Evolutionary conservation across 1,139 yeast species (phyloP), one percentile per base, ranked within the genome.

Genomic region (Trichomonascaceae sp.): DNA sequence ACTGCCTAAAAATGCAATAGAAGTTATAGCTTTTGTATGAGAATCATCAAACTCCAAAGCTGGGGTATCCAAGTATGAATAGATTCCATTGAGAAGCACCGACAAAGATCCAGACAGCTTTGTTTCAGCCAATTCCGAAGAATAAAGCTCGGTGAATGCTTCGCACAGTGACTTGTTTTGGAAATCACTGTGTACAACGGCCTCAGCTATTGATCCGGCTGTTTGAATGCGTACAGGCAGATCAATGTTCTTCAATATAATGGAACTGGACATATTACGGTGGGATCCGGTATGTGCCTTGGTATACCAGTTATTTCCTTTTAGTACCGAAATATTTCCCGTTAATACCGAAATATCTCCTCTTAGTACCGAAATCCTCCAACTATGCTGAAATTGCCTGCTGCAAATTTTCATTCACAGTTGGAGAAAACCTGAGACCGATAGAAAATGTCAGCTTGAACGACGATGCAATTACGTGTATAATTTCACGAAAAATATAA

Each of bases 141-240:
- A 18, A 22, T 44, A 50, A 27, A 50, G 45, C 13, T 50, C 52
- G 18, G 36, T 41, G 30, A 41, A 50, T 13, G 52, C 52, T 30
- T 50, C 52, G 20, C 38, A 30, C 8, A 50, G 43, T 12, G 47
- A 43, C n/a, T 27, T 50, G 32, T 50, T 50, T 15, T 38, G 48
- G 38, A 50, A 50, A 12, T 27, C 18, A 22, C 47, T 50, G 22
- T 38, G 45, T 17, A 50, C 24, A 12, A 50, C 43, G 12, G 48
- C 52, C 19, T 45, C 52, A 30, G 45, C 24, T 4, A 50, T 50
- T 20, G 52, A 50, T 44, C 43, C 32, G 27, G 52, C 52, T 15
- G 52, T 47, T 4, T 44, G 45, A 45, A 24, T 20, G 22, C 47
- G 43, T 44, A 36, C 47, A n/a, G 52, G 32, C 19, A 13, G 49